Percentiles rank a stretch among this genome's conserved stretches.
Evolutionary conservation across 176 grass and related monocot genomes (phyloP).

Genomic region (Musa acuminata): DNA sequence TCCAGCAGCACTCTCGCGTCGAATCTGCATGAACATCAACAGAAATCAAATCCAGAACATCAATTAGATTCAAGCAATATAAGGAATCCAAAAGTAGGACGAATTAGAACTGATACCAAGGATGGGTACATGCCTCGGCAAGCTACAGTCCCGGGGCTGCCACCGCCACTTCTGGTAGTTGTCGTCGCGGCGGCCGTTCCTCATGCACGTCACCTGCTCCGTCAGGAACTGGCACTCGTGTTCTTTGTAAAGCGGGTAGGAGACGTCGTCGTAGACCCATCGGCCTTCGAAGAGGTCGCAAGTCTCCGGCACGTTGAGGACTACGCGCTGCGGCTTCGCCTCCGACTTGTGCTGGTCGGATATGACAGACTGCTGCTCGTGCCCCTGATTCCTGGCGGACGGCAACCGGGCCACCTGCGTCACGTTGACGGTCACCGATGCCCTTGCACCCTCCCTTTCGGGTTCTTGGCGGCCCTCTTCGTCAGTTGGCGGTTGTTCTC

Average conservation of each 20-base stretch:
- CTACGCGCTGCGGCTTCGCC: constrained; percentile 21
- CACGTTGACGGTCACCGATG: not conserved
- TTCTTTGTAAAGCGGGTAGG: constrained; percentile 55
- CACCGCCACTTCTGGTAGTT: constrained; percentile 69
- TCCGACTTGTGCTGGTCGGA: constrained; percentile 15
- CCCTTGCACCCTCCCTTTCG: not conserved
- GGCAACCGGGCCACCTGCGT: not conserved
- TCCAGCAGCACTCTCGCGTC: constrained; percentile 66
- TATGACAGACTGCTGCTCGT: constrained; percentile 16
- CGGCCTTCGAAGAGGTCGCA: constrained; percentile 51
- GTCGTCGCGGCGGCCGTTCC: constrained; percentile 57
- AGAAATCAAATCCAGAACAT: not conserved
- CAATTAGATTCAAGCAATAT: not conserved
- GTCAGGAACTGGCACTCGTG: constrained; percentile 57
- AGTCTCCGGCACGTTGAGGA: constrained; percentile 35
- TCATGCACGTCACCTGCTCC: constrained; percentile 60
- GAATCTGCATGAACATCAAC: constrained; percentile 35
- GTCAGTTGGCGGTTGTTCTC: too few relatives aligned
- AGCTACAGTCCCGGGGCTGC: constrained; percentile 57
- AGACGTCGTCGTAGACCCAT: constrained; percentile 62
- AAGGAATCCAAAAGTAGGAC: not conserved
- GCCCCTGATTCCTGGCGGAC: constrained; percentile 13
- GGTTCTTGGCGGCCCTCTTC: too few relatives aligned
- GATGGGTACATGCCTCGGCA: constrained; percentile 38
- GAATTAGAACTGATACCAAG: not conserved